Base-by-base conservation (phyloP, 2,329 filamentous ascomycete species). In the Gyromitra esculenta region DNA sequence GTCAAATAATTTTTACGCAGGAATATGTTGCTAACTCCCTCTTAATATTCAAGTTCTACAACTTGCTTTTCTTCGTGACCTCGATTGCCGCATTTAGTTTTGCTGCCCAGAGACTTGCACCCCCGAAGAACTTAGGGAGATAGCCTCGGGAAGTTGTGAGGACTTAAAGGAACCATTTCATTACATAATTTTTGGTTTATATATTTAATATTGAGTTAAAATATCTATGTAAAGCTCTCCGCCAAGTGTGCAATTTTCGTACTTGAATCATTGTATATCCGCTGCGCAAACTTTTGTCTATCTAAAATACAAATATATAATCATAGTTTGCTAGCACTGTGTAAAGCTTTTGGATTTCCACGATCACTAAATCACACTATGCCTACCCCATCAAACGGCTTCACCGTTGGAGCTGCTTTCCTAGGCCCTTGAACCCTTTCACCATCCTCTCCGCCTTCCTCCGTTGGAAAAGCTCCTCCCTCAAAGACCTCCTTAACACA, bases 31-130 rank as follows among this genome's bases (percentile, higher is more conserved):
- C 60, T 35, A 39, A 71, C 52, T 43, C 43, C 15, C 37, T 37
- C 60, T 48, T 25, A 52, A 21, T 25, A 25, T 72, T n/a, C 6
- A 81, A 97, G 96, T 99, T 99, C 84, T 99, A 99, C 85, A 98
- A 99, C 82, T 89, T 97, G 0, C 94, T 97, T 0, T 86, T 98
- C 1, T 99, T 98, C 85, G 95, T 99, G 87, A 96, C 94, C 31
- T 97, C 96, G 0, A 92, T 99, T 31, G 94, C 95, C 6, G 90
- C 97, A 76, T 97, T 98, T 85, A 97, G 95, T 83, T 86, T 99
- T 76, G 90, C 96, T 77, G 96, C 95, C 37, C 96, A 99, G 66
- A 75, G 75, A 67, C 73, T 77, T 39, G 75, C 66, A 2, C 75
- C 75, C 18, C 59, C 66, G 35, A 77, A 77, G 65, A 71, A 43